Conservation (phyloP, 257 asterid genomes). For the Dorcoceras hygrometricum region DNA sequence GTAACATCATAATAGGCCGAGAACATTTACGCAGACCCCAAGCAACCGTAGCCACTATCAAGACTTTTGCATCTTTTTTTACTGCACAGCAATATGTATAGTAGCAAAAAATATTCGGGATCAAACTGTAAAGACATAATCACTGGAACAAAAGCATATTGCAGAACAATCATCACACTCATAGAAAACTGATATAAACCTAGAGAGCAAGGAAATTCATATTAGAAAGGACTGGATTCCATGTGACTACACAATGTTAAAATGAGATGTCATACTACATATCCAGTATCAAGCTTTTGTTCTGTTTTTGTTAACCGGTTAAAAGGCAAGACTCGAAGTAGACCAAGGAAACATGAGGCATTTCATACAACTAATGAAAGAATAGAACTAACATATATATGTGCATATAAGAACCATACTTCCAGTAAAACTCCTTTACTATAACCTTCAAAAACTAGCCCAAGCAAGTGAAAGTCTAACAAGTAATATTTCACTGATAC, state of each 20-base stretch:
- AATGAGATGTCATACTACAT: neutral
- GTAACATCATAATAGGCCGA: slow-evolving; percentile 81
- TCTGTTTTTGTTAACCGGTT: neutral
- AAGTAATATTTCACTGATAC: too few relatives aligned
- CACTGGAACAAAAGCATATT: neutral
- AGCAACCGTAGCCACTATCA: slow-evolving; percentile 95
- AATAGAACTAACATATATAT: neutral
- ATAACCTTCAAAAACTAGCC: neutral
- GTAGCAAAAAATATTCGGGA: slow-evolving; percentile 17
- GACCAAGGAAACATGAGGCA: neutral
- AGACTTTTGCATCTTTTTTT: slow-evolving; percentile 85
- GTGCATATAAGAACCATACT: neutral
- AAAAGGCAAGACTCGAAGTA: neutral
- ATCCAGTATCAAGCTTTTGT: neutral
- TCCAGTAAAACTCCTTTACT: neutral
- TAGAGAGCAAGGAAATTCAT: slow-evolving; percentile 6
- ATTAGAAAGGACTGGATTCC: neutral
- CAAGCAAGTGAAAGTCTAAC: neutral
- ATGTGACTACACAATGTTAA: neutral
- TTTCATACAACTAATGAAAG: neutral
- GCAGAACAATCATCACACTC: slow-evolving; percentile 8
- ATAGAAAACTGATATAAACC: slow-evolving; percentile 1
- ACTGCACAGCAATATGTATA: slow-evolving; percentile 42
- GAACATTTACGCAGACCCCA: slow-evolving; percentile 98
- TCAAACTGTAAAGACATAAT: slow-evolving; percentile 8